Evolutionary conservation across 441 rosid genomes (phyloP), one percentile per base, ranked within the genome.

Genomic region (Brassica hybrid): DNA sequence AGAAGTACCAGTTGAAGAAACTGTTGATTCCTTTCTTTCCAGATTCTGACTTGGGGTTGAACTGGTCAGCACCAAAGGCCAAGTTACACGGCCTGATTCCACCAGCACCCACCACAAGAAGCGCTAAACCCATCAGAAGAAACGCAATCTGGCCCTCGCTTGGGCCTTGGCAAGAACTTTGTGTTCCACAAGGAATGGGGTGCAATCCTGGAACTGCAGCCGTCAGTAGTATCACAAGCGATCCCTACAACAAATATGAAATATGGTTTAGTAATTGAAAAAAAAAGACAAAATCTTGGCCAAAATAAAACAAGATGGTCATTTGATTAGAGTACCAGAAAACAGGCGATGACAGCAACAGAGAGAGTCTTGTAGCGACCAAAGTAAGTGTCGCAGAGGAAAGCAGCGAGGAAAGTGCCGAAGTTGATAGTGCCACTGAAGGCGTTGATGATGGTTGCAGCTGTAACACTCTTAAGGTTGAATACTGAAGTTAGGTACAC

Each of bases 351-450:
- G 27, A 87, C 82, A 64, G 89, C 85, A 13, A 87, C 80, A 11
- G 71, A 84, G 32, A 89, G 78, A 0, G 91, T 85, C 71, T 79
- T 86, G 76, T 84, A 89, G 69, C 93, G 88, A 36, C 93, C 93
- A 17, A 87, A 85, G n/a, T n/a, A n/a, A n/a, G n/a, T n/a, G n/a
- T n/a, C n/a, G n/a, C n/a, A n/a, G n/a, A n/a, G n/a, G n/a, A n/a
- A n/a, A n/a, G n/a, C n/a, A n/a, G n/a, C n/a, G n/a, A n/a, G n/a
- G n/a, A n/a, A n/a, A n/a, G n/a, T n/a, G n/a, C n/a, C n/a, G n/a
- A n/a, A n/a, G n/a, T n/a, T n/a, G n/a, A n/a, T n/a, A n/a, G n/a
- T n/a, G 83, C 93, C 93, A 71, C 73, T 79, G 79, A 86, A 86
- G 78, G 85, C 71, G 71, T 78, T 87, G 59, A 89, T 69, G 21